Evolutionary conservation across 371 early-diverging fungal species (phyloP), one percentile per base, ranked within the genome.

Genomic region (Mucor ambiguus): DNA sequence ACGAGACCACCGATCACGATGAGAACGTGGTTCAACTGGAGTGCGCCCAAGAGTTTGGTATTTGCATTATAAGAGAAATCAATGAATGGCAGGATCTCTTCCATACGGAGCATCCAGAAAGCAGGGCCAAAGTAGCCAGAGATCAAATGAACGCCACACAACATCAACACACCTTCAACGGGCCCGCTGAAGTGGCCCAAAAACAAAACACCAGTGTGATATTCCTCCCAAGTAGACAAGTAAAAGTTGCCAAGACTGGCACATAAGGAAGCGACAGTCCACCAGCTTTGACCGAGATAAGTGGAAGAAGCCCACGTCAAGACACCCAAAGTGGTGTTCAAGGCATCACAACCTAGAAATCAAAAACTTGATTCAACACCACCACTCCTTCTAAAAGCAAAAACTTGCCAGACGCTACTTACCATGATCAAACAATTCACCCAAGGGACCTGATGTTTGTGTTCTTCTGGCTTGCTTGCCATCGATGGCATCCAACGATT

Each of bases 391-490:
- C 28, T 16, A 5, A 12, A 26, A 26, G 14, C 5, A 10, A 16
- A 41, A 18, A 41, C 16, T 41, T 5, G n/a, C n/a, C n/a, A n/a
- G n/a, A n/a, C 5, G 5, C 41, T 41, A 24, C 58, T 67, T 87
- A 83, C 94, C 92, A 63, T 94, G 94, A 80, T 94, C 94, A 74
- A 94, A 97, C 46, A 99, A 84, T 78, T 98, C 97, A 22, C 99
- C 99, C 59, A 99, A 77, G 16, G 99, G 96, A 8, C 93, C 91
- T 2, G 93, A 91, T 4, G 92, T 79, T 32, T 93, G 92, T 16
- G 98, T 98, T 57, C 95, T 85, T 66, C 99, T 84, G 26, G 99
- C 99, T 79, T 99, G 99, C 80, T 97, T 97, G 60, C 99, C 99
- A 77, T 99, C 99, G 61, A 99, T 93, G 64, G 94, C 95, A 80